phyloP scores from a whole-genome alignment of 2,329 filamentous ascomycete genomes.

The Hypoxylon sp. region DNA sequence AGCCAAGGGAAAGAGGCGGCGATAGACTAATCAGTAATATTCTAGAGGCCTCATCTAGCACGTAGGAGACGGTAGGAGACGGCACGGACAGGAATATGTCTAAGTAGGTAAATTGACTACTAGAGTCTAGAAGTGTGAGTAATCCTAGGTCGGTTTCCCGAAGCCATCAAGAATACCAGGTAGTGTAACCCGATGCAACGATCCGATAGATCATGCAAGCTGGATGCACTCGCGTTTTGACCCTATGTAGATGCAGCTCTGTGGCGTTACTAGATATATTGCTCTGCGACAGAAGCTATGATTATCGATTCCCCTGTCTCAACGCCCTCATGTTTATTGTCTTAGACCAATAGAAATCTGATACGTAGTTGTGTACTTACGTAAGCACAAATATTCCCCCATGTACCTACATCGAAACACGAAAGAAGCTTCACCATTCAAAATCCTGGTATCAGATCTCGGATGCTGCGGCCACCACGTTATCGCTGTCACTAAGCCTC shows the following conservation, averaged over 20 bases:
- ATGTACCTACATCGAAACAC: neutral
- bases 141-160: neutral
- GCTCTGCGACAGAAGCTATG: conserved; percentile 6
- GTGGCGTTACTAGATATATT: neutral
- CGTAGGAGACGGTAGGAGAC: too few relatives aligned
- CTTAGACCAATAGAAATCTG: conserved; percentile 34
- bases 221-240: neutral
- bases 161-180: neutral
- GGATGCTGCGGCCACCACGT: conserved; percentile 36
- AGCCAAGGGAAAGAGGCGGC: neutral
- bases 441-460: conserved; percentile 17
- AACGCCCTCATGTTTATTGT: conserved; percentile 17
- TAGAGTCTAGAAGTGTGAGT: neutral
- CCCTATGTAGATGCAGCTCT: conserved; percentile 1
- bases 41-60: neutral
- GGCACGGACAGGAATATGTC: neutral
- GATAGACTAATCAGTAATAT: neutral
- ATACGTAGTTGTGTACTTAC: conserved; percentile 28
- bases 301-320: conserved; percentile 25
- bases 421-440: neutral
- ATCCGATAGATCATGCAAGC: conserved; percentile 20
- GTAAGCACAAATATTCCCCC: neutral
- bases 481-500: conserved; percentile 33
- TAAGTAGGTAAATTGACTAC: neutral
- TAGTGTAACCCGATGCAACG: conserved; percentile 20